These are phyloP conservation scores for Colletotrichum filicis DNA, from an alignment of 2,329 filamentous ascomycete species.

Conservation along the genomic window DNA sequence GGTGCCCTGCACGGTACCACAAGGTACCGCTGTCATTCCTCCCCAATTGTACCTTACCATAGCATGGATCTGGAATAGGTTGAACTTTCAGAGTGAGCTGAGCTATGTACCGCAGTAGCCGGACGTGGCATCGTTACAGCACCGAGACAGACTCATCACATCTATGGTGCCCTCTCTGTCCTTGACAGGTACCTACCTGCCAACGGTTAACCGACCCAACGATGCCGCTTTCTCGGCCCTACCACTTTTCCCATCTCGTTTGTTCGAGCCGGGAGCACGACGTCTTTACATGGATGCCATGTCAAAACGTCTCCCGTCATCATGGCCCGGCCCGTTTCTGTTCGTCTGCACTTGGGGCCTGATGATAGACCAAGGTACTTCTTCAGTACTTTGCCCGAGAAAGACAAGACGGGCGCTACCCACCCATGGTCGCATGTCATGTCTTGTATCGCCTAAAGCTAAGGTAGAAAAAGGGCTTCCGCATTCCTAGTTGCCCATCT, in stretches of 20 bases:
- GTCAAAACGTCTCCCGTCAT: background rate
- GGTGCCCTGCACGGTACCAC: background rate
- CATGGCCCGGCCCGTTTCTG: constrained; percentile 16
- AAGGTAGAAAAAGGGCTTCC: background rate
- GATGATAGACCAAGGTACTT: background rate
- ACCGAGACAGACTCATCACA: constrained; percentile 2
- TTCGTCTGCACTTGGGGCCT: background rate
- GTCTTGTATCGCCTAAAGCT: constrained; percentile 10
- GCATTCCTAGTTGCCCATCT: background rate
- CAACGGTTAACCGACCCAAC: background rate
- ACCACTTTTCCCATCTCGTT: constrained; percentile 6
- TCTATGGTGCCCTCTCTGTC: constrained; percentile 9
- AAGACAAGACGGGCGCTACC: constrained; percentile 8
- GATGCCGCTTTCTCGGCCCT: constrained; percentile 29
- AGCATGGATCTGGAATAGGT: background rate
- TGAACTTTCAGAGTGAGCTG: background rate
- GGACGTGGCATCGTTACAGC: background rate
- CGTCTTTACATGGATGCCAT: constrained; percentile 4
- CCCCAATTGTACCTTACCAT: background rate
- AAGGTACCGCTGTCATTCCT: background rate
- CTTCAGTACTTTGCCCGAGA: background rate
- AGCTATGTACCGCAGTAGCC: background rate
- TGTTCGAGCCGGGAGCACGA: background rate
- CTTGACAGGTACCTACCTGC: constrained; percentile 16
- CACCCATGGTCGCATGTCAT: constrained; percentile 18